Base-by-base conservation (phyloP, 768 basidiomycete genomes). In the Hericium alpestre region DNA sequence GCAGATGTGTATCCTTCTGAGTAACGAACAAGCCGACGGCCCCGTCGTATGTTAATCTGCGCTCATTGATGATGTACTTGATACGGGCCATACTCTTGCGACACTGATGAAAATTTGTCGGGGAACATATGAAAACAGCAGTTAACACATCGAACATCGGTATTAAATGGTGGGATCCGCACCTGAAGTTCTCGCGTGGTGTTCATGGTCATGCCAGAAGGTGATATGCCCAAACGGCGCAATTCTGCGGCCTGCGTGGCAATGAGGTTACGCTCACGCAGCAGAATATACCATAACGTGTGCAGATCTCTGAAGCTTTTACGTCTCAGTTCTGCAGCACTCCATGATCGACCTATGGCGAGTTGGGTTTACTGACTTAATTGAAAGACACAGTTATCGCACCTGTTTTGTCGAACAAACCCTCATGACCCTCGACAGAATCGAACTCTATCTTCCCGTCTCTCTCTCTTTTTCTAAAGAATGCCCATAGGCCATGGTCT, bases 51-150 rank as follows among this genome's bases (percentile, higher is more conserved):
- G 90, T 91, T 22, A 91, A 68, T 48, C 93, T 79, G 38, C 96
- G 85, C 67, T 98, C 94, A 66, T 92, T 92, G 51, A 97, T 75
- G 20, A 97, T 84, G 58, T 80, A 83, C 70, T 98, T 98, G 70
- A 98, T 92, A 18, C 91, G 84, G n/a, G 90, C 92, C 93, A 96
- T 95, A 18, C 90, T 86, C 75, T 93, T 95, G 20, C 89, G 87
- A 70, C 84, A 86, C 93, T 96, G 61, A 37, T n/a, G 5, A 16
- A 54, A 10, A 15, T n/a, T 56, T 18, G 1, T 15, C n/a, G 39
- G 38, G n/a, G n/a, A 8, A 54, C 22, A 54, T 43, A 10, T 20
- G 27, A n/a, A 32, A 8, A 32, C 8, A 32, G 32, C 32, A 32
- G 32, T 32, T 10, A 32, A 32, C 32, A 32, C 32, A 32, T 32